Evolutionary conservation across 164 flowering plant species (phyloP).

Genomic region (Piper betle): DNA sequence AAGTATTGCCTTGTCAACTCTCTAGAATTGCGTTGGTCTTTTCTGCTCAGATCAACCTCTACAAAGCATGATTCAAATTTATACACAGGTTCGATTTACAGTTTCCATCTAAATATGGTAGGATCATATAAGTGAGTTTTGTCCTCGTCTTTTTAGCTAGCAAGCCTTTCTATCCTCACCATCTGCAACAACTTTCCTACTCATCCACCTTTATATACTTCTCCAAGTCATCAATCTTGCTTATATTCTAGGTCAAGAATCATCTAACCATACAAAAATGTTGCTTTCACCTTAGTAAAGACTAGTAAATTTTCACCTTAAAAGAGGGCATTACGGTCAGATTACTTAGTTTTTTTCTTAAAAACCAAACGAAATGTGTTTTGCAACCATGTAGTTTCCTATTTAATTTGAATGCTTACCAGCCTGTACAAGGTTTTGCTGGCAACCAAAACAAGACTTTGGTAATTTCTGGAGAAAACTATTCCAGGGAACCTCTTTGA

Average conservation of each 20-base stretch:
- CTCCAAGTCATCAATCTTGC: not conserved
- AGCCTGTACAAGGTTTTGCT: constrained; percentile 39
- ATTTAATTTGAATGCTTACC: constrained; percentile 26
- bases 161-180: not conserved
- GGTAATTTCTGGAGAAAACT: constrained; percentile 22
- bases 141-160: too few relatives aligned
- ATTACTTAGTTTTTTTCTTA: not conserved
- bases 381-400: not conserved
- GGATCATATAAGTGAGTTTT: too few relatives aligned
- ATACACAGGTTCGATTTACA: too few relatives aligned
- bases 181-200: not conserved
- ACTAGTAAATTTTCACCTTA: not conserved
- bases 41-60: too few relatives aligned
- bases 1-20: too few relatives aligned
- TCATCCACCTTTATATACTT: not conserved
- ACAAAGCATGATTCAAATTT: too few relatives aligned
- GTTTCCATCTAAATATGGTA: too few relatives aligned
- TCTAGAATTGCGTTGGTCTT: too few relatives aligned
- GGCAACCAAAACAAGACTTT: constrained; percentile 79
- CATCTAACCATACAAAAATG: too few relatives aligned
- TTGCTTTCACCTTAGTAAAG: not conserved
- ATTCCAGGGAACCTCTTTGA: constrained; percentile 45
- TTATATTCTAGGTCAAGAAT: too few relatives aligned
- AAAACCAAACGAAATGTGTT: not conserved
- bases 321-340: not conserved